Percentiles rank a stretch among this genome's conserved stretches.
These are phyloP conservation scores for Boletus insuetus DNA, from an alignment of 768 basidiomycete genomes.

Conservation along the genomic window DNA sequence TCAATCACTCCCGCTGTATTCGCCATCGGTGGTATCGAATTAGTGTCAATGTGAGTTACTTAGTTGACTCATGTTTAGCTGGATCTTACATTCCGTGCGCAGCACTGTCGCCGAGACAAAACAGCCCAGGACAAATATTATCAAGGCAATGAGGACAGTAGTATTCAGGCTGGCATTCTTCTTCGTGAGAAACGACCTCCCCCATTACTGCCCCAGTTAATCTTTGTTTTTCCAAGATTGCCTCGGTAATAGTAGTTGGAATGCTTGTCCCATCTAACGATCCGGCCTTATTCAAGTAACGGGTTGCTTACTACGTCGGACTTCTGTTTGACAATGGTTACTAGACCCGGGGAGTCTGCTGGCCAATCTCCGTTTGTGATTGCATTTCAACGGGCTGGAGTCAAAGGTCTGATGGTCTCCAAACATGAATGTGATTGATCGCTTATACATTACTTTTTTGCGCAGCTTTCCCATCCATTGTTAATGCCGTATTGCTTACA, in stretches of 20 bases:
- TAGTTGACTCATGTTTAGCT: constrained; percentile 13
- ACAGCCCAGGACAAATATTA: constrained; percentile 76
- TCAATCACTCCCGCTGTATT: constrained; percentile 43
- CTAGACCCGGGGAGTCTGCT: constrained; percentile 36
- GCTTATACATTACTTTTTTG: neutral
- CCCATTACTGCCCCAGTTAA: neutral
- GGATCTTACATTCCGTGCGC: constrained; percentile 6
- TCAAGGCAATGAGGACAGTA: constrained; percentile 71
- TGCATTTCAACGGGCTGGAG: constrained; percentile 69
- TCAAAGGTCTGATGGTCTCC: constrained; percentile 44
- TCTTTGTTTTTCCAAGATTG: constrained; percentile 10
- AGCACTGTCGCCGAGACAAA: constrained; percentile 76
- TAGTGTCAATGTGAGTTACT: constrained; percentile 58
- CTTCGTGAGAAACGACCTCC: constrained; percentile 7
- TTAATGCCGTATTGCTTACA: constrained; percentile 72
- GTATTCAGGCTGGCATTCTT: constrained; percentile 68
- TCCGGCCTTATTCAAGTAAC: constrained; percentile 43
- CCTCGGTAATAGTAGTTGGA: constrained; percentile 52
- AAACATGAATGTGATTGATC: constrained; percentile 4
- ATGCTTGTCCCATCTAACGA: constrained; percentile 78
- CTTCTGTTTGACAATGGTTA: neutral
- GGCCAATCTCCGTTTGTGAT: constrained; percentile 83
- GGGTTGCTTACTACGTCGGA: neutral
- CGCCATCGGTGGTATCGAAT: constrained; percentile 76
- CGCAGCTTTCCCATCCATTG: constrained; percentile 57